Evolutionary conservation across 306 rosid genomes (phyloP), one percentile per base, ranked within the genome.

Genomic region (Alnus rubra): DNA sequence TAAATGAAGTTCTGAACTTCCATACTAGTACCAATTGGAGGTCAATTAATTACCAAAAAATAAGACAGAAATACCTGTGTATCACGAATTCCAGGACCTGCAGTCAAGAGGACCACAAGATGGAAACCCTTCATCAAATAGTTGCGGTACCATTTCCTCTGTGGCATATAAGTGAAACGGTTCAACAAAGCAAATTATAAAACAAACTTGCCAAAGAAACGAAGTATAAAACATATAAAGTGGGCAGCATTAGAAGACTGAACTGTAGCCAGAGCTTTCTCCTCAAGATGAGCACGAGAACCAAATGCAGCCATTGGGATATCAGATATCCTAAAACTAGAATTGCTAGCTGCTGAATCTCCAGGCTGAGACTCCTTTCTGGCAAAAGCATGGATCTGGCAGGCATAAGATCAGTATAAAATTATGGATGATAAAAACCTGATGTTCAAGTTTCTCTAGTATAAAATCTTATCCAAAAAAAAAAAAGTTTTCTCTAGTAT

Each of bases 41-140:
- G 19, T 47, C 79, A 23, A 76, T 74, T 68, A 19, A 3, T 56
- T 3, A 15, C 62, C 19, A 55, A 7, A 35, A 75, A 71, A 30
- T 51, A 39, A 65, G 68, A 51, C 56, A 73, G 59, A 60, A 69
- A 74, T 81, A 90, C 98, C 90, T 94, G 98, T 31, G 98, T 94
- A 82, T 94, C 98, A 78, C 98, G 94, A 75, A 94, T 74, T 71
- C 98, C 98, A 28, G 98, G 93, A 82, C 98, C 98, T 44, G 98
- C 97, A 73, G 97, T 86, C 90, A 94, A 55, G 75, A 94, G 94
- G 85, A 94, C 98, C 83, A 92, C 97, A 71, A 94, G 90, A 91
- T 94, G 97, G 85, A 94, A 94, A 78, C 98, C 97, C 89, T 88
- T 94, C 98, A 94, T 94, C 86, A 94, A 92, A 83, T 90, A 91